Percentiles rank a stretch among this genome's conserved stretches.
These are phyloP conservation scores for Zygosaccharomyces pseudobailii DNA, from an alignment of 1,139 yeast genomes.

Conservation along the genomic window DNA sequence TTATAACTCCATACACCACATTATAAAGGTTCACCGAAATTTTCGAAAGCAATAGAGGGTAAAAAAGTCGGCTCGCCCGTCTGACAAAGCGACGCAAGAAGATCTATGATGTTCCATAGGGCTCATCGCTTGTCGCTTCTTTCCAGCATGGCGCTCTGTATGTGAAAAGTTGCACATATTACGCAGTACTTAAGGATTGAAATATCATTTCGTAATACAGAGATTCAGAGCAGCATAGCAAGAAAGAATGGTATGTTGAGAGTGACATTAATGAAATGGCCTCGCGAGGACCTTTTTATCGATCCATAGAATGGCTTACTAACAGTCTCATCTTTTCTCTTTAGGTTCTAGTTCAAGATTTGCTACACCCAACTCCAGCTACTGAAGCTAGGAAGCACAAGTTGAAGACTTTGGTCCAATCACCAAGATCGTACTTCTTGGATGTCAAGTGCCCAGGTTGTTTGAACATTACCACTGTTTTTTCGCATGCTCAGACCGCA, in stretches of 20 bases:
- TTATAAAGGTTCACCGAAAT: background rate
- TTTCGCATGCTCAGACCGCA: constrained; percentile 99
- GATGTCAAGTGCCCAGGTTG: constrained; percentile 99
- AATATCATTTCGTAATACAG: background rate
- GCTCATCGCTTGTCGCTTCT: constrained; percentile 2
- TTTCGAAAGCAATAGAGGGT: background rate
- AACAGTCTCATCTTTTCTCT: constrained; percentile 15
- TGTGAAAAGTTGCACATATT: background rate
- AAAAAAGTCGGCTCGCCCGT: background rate
- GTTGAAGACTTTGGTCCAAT: constrained; percentile 93
- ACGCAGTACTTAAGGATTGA: constrained; percentile 1
- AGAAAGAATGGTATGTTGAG: constrained; percentile 3
- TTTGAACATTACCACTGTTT: constrained; percentile 96
- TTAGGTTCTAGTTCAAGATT: constrained; percentile 94
- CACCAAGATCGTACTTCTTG: constrained; percentile 99
- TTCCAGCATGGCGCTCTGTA: constrained; percentile 1
- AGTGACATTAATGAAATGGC: background rate
- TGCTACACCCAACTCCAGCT: constrained; percentile 95
- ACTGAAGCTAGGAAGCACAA: constrained; percentile 96
- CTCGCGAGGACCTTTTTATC: background rate
- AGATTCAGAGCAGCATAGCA: constrained; percentile 2
- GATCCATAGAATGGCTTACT: constrained; percentile 12
- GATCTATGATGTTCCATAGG: constrained; percentile 1
- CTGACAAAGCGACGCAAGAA: constrained; percentile 4
- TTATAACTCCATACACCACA: background rate